These are phyloP conservation scores for Marasmius tenuissimus DNA, from an alignment of 1,284 basidiomycete species.

Conservation along the genomic window DNA sequence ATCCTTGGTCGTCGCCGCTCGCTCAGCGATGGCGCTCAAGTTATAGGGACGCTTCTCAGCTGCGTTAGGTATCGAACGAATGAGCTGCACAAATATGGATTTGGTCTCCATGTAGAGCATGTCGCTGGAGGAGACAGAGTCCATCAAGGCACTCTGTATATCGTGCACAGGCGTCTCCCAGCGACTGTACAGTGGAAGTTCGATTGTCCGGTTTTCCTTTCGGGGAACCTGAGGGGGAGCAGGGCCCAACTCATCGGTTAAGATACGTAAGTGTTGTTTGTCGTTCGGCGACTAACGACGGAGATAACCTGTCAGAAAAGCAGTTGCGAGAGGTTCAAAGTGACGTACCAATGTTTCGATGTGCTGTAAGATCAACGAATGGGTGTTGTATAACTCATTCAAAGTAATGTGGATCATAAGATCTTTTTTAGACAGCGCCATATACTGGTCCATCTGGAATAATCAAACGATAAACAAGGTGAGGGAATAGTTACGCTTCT, in stretches of 20 bases:
- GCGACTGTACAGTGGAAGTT: conserved; percentile 91
- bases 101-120: conserved; percentile 99
- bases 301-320: conserved; percentile 7
- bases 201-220: conserved; percentile 95
- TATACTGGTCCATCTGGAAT: conserved; percentile 97
- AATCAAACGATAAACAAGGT: conserved; percentile 5
- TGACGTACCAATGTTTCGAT: conserved; percentile 85
- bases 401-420: conserved; percentile 98
- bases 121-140: conserved; percentile 95
- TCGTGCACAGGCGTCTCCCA: conserved; percentile 99
- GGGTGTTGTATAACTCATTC: conserved; percentile 98
- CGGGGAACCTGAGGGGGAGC: conserved; percentile 94
- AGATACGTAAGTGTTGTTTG: conserved; percentile 94
- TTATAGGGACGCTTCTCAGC: conserved; percentile 88
- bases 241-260: conserved; percentile 92
- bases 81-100: conserved; percentile 97
- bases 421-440: conserved; percentile 99
- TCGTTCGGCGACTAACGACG: conserved; percentile 86
- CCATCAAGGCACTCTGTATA: conserved; percentile 94
- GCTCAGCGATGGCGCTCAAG: conserved; percentile 87
- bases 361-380: conserved; percentile 92
- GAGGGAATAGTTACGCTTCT: background rate
- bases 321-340: conserved; percentile 6
- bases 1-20: conserved; percentile 96
- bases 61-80: conserved; percentile 89